Percentiles rank a stretch among this genome's conserved stretches.
Evolutionary conservation across 2,329 filamentous ascomycete genomes (phyloP).

Genomic region (Cadophora luteo-olivacea): DNA sequence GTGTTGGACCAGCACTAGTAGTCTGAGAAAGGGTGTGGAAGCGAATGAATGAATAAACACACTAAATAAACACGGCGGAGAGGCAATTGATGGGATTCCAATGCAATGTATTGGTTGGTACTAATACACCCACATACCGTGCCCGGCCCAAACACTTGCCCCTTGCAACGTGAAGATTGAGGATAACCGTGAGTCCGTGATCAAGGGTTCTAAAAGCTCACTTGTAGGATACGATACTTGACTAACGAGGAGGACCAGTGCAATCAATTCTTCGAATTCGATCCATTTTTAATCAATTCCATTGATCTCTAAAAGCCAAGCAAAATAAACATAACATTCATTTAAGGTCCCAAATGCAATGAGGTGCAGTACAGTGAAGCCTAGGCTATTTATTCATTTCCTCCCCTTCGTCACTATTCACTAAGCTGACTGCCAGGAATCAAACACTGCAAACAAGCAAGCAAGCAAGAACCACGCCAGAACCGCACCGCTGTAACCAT

Average conservation of each 20-base stretch:
- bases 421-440: background rate
- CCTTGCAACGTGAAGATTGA: too few species aligned
- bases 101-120: too few species aligned
- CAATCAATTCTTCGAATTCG: too few species aligned
- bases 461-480: conserved; percentile 5
- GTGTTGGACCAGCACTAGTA: background rate
- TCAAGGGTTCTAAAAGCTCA: too few species aligned
- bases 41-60: background rate
- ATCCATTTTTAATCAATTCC: too few species aligned
- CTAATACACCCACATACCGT: too few species aligned
- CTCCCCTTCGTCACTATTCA: background rate
- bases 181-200: too few species aligned
- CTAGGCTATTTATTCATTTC: too few species aligned
- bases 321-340: background rate
- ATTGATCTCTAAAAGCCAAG: conserved; percentile 8
- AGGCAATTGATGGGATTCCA: background rate
- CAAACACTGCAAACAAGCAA: background rate
- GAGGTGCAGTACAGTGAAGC: background rate
- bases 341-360: background rate
- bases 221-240: too few species aligned
- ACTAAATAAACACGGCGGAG: background rate
- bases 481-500: conserved; percentile 14
- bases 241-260: too few species aligned
- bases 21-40: background rate
- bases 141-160: too few species aligned